These are phyloP conservation scores for Skeletonema menzelii DNA, from an alignment of 108 stramenopile genomes.

Conservation along the genomic window DNA sequence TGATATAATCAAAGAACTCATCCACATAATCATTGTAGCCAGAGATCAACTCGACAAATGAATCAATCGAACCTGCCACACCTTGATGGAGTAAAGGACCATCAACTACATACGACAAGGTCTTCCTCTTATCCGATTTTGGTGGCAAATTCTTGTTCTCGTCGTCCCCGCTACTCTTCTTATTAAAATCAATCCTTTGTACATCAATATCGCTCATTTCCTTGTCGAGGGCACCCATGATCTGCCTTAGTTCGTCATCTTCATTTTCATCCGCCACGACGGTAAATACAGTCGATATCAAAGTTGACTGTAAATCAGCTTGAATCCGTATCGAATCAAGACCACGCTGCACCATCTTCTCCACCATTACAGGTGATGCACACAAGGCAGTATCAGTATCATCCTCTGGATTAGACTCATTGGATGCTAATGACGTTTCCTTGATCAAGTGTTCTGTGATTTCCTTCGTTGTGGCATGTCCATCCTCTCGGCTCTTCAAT, in stretches of 20 bases:
- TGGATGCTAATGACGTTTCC: neutral
- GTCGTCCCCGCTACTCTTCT: neutral
- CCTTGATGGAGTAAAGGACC: constrained; percentile 34
- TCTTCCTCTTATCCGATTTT: constrained; percentile 9
- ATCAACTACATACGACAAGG: constrained; percentile 21
- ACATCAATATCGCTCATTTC: constrained; percentile 2
- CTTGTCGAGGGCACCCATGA: neutral
- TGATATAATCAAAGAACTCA: constrained; percentile 23
- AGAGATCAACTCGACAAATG: constrained; percentile 28
- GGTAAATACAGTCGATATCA: constrained; percentile 12
- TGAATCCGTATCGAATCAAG: constrained; percentile 29
- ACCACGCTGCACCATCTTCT: constrained; percentile 24
- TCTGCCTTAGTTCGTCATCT: neutral
- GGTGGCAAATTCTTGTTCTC: neutral
- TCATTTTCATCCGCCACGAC: neutral
- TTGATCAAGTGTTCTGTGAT: constrained; percentile 15
- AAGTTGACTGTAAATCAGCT: constrained; percentile 17
- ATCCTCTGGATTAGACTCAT: neutral
- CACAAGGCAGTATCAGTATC: constrained; percentile 9
- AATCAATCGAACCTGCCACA: constrained; percentile 26
- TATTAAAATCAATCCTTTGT: constrained; percentile 16
- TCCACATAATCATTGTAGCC: constrained; percentile 42
- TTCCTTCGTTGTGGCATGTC: neutral
- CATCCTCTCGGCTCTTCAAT: neutral
- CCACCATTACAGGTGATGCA: constrained; percentile 22